Conservation (phyloP, 2,329 filamentous ascomycete species). For the Xylariaceae sp. region DNA sequence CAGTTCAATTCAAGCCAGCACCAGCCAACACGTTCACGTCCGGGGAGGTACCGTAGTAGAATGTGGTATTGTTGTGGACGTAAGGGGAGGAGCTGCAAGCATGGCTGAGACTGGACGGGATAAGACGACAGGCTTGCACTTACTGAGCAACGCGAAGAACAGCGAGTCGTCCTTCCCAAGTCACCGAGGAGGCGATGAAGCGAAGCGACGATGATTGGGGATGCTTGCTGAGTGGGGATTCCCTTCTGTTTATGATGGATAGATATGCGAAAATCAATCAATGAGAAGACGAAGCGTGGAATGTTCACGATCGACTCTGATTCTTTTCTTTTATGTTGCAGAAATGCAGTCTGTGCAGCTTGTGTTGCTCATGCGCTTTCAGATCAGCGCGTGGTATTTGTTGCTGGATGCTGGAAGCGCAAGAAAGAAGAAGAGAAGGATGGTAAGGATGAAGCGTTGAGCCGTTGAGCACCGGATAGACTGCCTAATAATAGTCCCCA, state of each 20-base stretch:
- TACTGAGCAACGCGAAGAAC: conserved; percentile 7
- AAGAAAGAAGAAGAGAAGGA: not conserved
- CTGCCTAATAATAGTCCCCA: too few relatives aligned
- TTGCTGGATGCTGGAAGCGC: not conserved
- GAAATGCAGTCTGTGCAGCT: not conserved
- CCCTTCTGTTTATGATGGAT: not conserved
- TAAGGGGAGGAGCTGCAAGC: conserved; percentile 7
- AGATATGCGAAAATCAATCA: not conserved
- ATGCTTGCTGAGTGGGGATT: not conserved
- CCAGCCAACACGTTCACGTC: conserved; percentile 4
- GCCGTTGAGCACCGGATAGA: too few relatives aligned
- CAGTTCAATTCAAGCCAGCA: conserved; percentile 1
- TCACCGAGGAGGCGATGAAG: not conserved
- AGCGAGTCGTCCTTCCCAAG: not conserved
- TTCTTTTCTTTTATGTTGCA: too few relatives aligned
- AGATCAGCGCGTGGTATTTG: not conserved
- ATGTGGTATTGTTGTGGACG: not conserved
- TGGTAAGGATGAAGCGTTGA: not conserved
- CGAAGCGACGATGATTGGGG: not conserved
- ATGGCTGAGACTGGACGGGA: conserved; percentile 7
- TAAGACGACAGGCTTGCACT: conserved; percentile 14
- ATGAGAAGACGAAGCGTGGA: not conserved
- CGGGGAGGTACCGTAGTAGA: not conserved
- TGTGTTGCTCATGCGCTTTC: not conserved
- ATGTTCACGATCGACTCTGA: not conserved